These are phyloP conservation scores for Peronosclerospora sorghi DNA, from an alignment of 352 stramenopile genomes.

Conservation along the genomic window DNA sequence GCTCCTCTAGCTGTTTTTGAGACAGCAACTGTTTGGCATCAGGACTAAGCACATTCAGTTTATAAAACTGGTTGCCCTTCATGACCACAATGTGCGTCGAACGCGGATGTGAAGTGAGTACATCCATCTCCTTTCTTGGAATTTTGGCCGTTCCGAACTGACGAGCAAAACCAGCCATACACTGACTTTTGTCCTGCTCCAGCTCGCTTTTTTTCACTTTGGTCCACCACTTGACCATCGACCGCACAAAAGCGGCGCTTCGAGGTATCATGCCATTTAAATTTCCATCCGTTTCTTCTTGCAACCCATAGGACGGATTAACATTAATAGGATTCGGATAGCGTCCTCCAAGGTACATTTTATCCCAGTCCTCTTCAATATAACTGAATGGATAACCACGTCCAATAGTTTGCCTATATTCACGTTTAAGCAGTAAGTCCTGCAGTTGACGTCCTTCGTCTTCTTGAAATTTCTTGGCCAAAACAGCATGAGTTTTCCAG, in stretches of 20 bases:
- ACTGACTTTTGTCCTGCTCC: conserved; percentile 85
- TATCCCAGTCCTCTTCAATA: conserved; percentile 88
- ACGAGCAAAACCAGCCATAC: conserved; percentile 81
- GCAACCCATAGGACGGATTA: conserved; percentile 81
- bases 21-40: conserved; percentile 78
- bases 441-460: conserved; percentile 47
- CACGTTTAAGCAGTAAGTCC: conserved; percentile 50
- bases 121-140: conserved; percentile 56
- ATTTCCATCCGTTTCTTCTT: conserved; percentile 73
- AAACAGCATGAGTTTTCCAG: conserved; percentile 52
- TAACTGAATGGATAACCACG: conserved; percentile 88
- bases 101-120: conserved; percentile 58
- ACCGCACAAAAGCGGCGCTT: conserved; percentile 69
- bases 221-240: conserved; percentile 79
- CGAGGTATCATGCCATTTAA: conserved; percentile 55
- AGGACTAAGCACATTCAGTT: conserved; percentile 67
- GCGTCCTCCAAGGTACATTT: conserved; percentile 85
- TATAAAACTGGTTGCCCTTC: conserved; percentile 76
- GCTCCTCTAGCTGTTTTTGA: conserved; percentile 49
- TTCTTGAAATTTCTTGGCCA: conserved; percentile 46
- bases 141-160: conserved; percentile 83
- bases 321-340: conserved; percentile 88
- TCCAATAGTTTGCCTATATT: conserved; percentile 65
- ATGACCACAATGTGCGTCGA: conserved; percentile 86
- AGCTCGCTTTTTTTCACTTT: conserved; percentile 84